Conservation (phyloP, 495 filamentous ascomycete genomes). For the Astrocystis sublimbata region DNA sequence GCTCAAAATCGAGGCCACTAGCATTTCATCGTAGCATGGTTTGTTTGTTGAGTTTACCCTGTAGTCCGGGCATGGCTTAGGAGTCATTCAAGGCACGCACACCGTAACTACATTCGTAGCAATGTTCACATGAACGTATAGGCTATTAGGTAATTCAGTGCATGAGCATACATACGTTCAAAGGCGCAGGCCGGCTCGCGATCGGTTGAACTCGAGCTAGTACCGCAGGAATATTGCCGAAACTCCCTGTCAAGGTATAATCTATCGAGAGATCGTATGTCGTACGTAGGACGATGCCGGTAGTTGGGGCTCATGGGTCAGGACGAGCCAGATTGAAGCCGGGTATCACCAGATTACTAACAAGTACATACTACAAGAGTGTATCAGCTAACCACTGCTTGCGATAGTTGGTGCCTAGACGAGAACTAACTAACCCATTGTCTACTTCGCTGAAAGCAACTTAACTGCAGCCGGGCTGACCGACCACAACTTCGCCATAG, state of each 20-base stretch:
- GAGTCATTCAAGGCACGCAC: too few species aligned
- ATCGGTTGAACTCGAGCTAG: too few species aligned
- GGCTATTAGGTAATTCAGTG: neutral
- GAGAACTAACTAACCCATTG: neutral
- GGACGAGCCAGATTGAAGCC: too few species aligned
- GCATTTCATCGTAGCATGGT: neutral
- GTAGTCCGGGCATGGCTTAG: neutral
- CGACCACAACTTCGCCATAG: neutral
- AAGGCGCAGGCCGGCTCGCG: neutral
- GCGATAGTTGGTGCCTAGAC: neutral
- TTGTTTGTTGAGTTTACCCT: neutral
- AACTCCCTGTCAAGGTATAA: too few species aligned
- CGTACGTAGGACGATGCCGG: too few species aligned
- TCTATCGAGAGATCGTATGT: too few species aligned
- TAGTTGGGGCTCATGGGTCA: too few species aligned
- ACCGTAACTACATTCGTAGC: too few species aligned
- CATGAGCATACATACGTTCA: neutral
- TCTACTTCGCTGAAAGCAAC: neutral
- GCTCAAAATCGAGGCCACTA: neutral
- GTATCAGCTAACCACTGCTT: neutral
- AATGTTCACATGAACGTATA: too few species aligned
- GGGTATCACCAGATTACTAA: too few species aligned
- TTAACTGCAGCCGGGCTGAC: neutral
- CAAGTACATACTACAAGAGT: constrained; percentile 1
- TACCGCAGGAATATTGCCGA: too few species aligned